Base-by-base conservation (phyloP, 2,329 filamentous ascomycete genomes). In the Monosporascus sp. region DNA sequence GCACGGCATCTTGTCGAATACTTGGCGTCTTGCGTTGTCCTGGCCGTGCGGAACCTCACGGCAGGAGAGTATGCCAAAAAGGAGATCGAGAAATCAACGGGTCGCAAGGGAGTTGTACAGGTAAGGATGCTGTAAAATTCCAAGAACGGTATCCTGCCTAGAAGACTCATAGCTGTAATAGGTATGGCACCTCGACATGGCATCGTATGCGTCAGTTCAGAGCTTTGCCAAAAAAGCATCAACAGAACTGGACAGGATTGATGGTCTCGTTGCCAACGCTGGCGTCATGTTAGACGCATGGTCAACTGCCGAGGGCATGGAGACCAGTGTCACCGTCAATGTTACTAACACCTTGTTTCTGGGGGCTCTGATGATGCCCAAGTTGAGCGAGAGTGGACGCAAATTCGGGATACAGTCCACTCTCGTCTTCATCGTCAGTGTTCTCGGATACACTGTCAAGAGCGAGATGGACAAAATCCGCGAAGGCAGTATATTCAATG, bases 381-480 rank as follows among this genome's bases (percentile, higher is more conserved):
- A 31, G 27, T 31, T 31, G 9, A 11, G 9, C 27, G 27, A 31
- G 8, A 31, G 27, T 31, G 27, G 27, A 31, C 27, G 27, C 9
- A 31, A 31, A 31, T 31, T 31, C 27, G 27, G 27, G 8, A 11
- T 31, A 31, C 8, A 31, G 7, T 52, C 52, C 7, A 51, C 41
- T 8, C 20, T 54, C 16, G 37, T 52, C 27, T 52, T 54, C 47
- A 48, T 54, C 45, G 48, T 52, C 26, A 58, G 54, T 38, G 52
- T 38, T 14, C 31, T 54, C 6, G 51, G 49, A n/a, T 58, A 52
- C 17, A 54, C 52, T 2, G 54, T 37, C 19, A 52, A 54, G 37
- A 38, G 26, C n/a, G 52, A 58, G 37, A 40, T 58, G 46, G 51
- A 56, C 19, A 54, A 52, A 31, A 56, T 38, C 44, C 41, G 48